Evolutionary conservation across 768 basidiomycete genomes (phyloP), one percentile per base, ranked within the genome.

Genomic region (Naganishia onofrii): DNA sequence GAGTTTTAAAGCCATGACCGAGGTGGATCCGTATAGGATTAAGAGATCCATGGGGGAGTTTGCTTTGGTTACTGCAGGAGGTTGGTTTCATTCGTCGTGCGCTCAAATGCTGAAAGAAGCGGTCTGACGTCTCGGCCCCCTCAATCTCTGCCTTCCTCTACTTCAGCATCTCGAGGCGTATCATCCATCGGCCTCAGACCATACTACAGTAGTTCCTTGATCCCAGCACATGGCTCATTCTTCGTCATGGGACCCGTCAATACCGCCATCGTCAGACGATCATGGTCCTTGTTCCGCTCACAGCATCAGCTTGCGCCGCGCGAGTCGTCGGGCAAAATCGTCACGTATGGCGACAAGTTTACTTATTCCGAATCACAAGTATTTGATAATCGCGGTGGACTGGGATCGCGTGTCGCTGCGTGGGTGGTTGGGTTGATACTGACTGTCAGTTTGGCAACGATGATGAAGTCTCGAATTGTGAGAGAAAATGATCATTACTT

Each of bases 271-370:
- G 86, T 89, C 12, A 83, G 87, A 23, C 84, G 88, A 65, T 84
- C 86, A 19, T 87, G 86, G 82, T 86, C 85, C 12, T 77, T 88
- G 55, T 48, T 64, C 65, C 68, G 56, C 57, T 58, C 53, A 19
- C 38, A 42, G 26, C 60, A 63, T 46, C 60, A 63, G 38, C 42
- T 36, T 6, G 57, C 29, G 3, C 3, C 29, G 10, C 15, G 46
- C 13, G 38, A 13, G 21, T 34, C 38, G 21, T 34, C 38, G 60
- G 48, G 26, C 28, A 58, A 66, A 38, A 57, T 71, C 15, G 48
- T 66, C n/a, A 17, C 79, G 17, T 93, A 94, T 75, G 93, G 91
- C 6, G 82, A 86, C 0, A 76, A 85, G 2, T 92, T 96, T 83
- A 82, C 82, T 54, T 95, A 93, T 78, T 87, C 88, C 63, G 92